These are phyloP conservation scores for Hibiscus mutabilis DNA, from an alignment of 345 rosid species.

Conservation along the genomic window DNA sequence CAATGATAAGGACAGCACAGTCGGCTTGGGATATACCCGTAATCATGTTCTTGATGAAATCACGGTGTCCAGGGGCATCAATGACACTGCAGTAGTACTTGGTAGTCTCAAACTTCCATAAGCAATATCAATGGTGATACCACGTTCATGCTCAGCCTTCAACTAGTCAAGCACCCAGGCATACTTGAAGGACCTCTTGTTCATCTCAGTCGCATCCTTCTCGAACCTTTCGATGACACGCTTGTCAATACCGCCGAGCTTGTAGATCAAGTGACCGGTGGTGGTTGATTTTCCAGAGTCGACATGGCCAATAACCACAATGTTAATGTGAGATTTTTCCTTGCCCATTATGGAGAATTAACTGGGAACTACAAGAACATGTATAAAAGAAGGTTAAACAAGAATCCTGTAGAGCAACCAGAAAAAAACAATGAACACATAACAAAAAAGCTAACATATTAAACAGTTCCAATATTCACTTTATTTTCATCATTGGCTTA, in stretches of 20 bases:
- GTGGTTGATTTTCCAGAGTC: conserved; percentile 77
- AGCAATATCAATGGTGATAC: conserved; percentile 89
- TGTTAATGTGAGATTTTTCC: conserved; percentile 64
- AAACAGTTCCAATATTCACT: too few species aligned
- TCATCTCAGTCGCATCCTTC: conserved; percentile 89
- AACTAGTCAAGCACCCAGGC: conserved; percentile 97
- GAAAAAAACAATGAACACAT: too few species aligned
- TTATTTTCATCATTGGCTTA: too few species aligned
- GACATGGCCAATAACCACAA: conserved; percentile 72
- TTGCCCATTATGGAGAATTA: conserved; percentile 42
- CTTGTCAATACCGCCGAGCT: conserved; percentile 89
- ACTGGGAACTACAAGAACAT: neutral
- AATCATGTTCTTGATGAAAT: conserved; percentile 78
- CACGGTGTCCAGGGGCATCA: conserved; percentile 92
- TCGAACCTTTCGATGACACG: conserved; percentile 72
- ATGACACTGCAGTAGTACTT: conserved; percentile 87
- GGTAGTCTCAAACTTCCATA: conserved; percentile 91
- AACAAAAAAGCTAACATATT: too few species aligned
- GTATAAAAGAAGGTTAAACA: neutral
- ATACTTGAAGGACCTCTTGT: conserved; percentile 79
- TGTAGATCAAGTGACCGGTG: conserved; percentile 84
- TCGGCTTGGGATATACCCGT: conserved; percentile 82
- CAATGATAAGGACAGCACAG: conserved; percentile 73
- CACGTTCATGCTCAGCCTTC: conserved; percentile 95
- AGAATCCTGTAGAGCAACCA: neutral